These are phyloP conservation scores for Davidsoniella neocaledoniae DNA, from an alignment of 2,329 filamentous ascomycete genomes.

Conservation along the genomic window DNA sequence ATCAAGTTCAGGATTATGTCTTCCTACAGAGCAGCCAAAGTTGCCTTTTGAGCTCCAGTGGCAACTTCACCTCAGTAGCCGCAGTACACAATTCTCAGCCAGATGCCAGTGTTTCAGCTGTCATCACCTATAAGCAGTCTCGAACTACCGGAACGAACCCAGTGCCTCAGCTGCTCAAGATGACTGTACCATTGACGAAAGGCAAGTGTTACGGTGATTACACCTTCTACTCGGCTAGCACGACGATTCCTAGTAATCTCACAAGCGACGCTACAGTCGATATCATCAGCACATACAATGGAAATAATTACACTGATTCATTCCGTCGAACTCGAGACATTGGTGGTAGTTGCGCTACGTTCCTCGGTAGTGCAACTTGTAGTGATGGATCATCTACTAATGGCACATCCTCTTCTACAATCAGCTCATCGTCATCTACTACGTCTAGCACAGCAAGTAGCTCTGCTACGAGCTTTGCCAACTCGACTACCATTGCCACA, in stretches of 20 bases:
- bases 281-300: slow-evolving; percentile 25
- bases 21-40: slow-evolving; percentile 40
- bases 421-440: not conserved
- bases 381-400: not conserved
- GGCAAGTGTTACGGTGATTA: slow-evolving; percentile 30
- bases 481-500: not conserved
- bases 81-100: slow-evolving; percentile 32
- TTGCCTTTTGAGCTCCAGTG: slow-evolving; percentile 30
- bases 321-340: slow-evolving; percentile 32
- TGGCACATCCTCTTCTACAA: not conserved
- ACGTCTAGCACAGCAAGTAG: slow-evolving; percentile 13
- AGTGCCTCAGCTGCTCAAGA: slow-evolving; percentile 24
- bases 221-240: slow-evolving; percentile 29
- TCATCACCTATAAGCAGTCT: slow-evolving; percentile 27
- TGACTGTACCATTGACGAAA: slow-evolving; percentile 24
- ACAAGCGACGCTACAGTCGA: slow-evolving; percentile 30
- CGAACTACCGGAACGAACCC: slow-evolving; percentile 21
- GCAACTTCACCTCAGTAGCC: slow-evolving; percentile 28
- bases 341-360: slow-evolving; percentile 26
- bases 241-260: slow-evolving; percentile 27
- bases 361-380: slow-evolving; percentile 22
- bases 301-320: slow-evolving; percentile 25
- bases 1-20: slow-evolving; percentile 36
- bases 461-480: not conserved
- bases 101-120: slow-evolving; percentile 24